Percentiles rank a stretch among this genome's conserved stretches.
These are phyloP conservation scores for Cutaneotrichosporon sp. DNA, from an alignment of 1,284 basidiomycete genomes.

Conservation along the genomic window DNA sequence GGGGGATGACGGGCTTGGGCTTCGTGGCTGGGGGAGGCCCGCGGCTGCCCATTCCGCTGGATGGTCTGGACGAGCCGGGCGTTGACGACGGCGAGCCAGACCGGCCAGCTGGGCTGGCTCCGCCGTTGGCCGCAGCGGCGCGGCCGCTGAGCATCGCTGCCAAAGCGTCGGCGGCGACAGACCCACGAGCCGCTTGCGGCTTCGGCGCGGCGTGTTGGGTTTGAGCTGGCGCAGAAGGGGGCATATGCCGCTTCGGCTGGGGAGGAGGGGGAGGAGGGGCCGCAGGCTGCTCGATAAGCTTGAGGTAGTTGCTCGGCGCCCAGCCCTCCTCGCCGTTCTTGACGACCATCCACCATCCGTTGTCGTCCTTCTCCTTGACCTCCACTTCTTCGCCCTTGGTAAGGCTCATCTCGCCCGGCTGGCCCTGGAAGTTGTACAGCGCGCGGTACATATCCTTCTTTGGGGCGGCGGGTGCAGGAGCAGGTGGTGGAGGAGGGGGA, in stretches of 20 bases:
- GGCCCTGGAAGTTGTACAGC: constrained; percentile 81
- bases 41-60: constrained; percentile 35
- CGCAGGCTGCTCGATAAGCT: constrained; percentile 58
- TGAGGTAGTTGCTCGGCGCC: constrained; percentile 92
- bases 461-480: constrained; percentile 58
- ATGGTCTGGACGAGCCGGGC: constrained; percentile 57
- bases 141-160: constrained; percentile 14
- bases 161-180: constrained; percentile 33
- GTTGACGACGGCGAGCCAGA: constrained; percentile 49
- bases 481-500: constrained; percentile 58
- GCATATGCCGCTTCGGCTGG: constrained; percentile 50
- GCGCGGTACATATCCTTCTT: constrained; percentile 74
- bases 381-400: constrained; percentile 89
- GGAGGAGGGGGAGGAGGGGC: constrained; percentile 67
- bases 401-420: constrained; percentile 85
- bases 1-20: constrained; percentile 49
- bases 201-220: background rate
- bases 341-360: constrained; percentile 95
- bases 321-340: constrained; percentile 81
- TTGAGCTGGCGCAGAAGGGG: background rate
- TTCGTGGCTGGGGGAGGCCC: constrained; percentile 50
- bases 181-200: background rate
- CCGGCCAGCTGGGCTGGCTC: constrained; percentile 48
- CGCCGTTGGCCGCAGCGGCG: constrained; percentile 50
- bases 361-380: constrained; percentile 86